Conservation (phyloP, 768 basidiomycete species). For the Lactifluus hygrophoroides region DNA sequence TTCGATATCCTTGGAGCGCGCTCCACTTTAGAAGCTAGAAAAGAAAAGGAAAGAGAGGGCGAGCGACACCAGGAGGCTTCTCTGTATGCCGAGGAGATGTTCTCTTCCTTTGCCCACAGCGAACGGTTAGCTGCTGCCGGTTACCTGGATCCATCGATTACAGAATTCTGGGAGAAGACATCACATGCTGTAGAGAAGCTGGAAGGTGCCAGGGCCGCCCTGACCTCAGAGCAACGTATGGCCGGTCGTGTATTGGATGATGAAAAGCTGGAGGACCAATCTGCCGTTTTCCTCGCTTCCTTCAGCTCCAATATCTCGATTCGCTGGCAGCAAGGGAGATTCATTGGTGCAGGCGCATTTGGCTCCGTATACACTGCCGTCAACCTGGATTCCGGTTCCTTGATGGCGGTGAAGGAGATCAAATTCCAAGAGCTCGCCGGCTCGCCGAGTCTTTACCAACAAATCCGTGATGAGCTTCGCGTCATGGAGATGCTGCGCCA, state of each 20-base stretch:
- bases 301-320: constrained; percentile 94
- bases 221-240: constrained; percentile 62
- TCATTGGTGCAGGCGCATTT: constrained; percentile 98
- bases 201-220: constrained; percentile 52
- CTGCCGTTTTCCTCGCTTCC: constrained; percentile 88
- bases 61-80: constrained; percentile 44
- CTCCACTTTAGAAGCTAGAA: constrained; percentile 77
- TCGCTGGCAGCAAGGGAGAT: constrained; percentile 96
- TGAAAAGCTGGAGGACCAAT: constrained; percentile 88
- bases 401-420: constrained; percentile 99
- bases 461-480: constrained; percentile 91
- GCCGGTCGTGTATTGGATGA: constrained; percentile 91
- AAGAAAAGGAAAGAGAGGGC: constrained; percentile 79
- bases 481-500: constrained; percentile 99
- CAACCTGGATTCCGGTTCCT: constrained; percentile 88
- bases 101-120: constrained; percentile 30
- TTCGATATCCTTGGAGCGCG: constrained; percentile 97
- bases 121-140: constrained; percentile 29
- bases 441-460: constrained; percentile 77
- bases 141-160: constrained; percentile 56
- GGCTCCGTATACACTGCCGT: constrained; percentile 99
- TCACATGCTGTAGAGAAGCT: constrained; percentile 50
- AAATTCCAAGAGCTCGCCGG: constrained; percentile 92
- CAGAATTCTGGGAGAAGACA: constrained; percentile 68
- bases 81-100: constrained; percentile 40